phyloP scores from a whole-genome alignment of 352 stramenopile species.

The Phytopythium cucurbitacearum region DNA sequence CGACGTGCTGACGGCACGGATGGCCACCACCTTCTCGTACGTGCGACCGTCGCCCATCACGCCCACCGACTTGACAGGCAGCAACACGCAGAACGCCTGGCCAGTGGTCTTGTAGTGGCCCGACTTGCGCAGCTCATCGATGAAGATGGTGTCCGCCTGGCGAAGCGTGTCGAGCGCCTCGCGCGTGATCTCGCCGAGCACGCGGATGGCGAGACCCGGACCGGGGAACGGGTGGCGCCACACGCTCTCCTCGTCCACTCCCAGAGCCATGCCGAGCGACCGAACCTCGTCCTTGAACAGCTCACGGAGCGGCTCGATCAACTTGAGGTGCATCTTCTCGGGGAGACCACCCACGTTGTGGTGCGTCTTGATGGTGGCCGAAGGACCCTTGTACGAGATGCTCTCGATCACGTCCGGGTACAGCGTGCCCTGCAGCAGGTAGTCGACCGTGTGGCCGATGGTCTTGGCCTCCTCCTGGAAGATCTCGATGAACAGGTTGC shows the following conservation, averaged over 20 bases:
- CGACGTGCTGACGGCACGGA: slow-evolving; percentile 97
- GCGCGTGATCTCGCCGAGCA: slow-evolving; percentile 95
- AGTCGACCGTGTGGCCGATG: slow-evolving; percentile 88
- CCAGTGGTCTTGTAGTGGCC: slow-evolving; percentile 98
- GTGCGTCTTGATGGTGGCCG: slow-evolving; percentile 99
- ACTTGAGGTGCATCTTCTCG: slow-evolving; percentile 97
- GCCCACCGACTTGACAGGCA: slow-evolving; percentile 96
- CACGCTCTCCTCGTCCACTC: slow-evolving; percentile 96
- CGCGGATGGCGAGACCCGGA: slow-evolving; percentile 97
- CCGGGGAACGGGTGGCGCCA: slow-evolving; percentile 99
- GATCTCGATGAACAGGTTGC: slow-evolving; percentile 98
- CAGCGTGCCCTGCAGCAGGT: slow-evolving; percentile 97
- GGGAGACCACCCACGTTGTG: slow-evolving; percentile 99
- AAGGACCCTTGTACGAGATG: slow-evolving; percentile 98
- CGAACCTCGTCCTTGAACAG: slow-evolving; percentile 99
- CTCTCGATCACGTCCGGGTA: slow-evolving; percentile 99
- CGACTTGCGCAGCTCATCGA: slow-evolving; percentile 95
- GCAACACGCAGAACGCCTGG: slow-evolving; percentile 97
- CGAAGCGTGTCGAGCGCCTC: slow-evolving; percentile 95
- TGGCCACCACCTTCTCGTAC: slow-evolving; percentile 94
- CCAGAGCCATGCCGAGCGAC: slow-evolving; percentile 95
- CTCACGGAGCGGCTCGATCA: slow-evolving; percentile 98
- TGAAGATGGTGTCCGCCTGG: slow-evolving; percentile 97
- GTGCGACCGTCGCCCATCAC: slow-evolving; percentile 98
- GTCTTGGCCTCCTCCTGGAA: slow-evolving; percentile 92